A percentile compares a stretch with the other conserved stretches of the same genome.
These are phyloP conservation scores for Diaporthe destruens DNA, from an alignment of 2,329 filamentous ascomycete species.

Conservation along the genomic window DNA sequence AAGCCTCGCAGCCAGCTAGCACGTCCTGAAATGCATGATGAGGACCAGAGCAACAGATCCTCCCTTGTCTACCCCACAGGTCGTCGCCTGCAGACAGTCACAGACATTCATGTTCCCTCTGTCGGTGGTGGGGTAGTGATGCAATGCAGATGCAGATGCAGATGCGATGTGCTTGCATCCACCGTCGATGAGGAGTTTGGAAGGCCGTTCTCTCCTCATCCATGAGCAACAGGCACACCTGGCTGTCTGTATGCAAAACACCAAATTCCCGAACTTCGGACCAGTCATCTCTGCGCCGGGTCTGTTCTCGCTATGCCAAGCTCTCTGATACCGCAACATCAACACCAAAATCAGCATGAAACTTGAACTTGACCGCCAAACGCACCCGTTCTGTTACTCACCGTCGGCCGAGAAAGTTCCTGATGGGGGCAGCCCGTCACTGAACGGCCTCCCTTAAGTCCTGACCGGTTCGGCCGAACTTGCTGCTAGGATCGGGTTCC, in stretches of 20 bases:
- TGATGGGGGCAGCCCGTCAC: conserved; percentile 3
- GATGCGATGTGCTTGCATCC: neutral
- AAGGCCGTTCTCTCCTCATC: neutral
- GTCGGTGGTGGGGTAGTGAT: conserved; percentile 11
- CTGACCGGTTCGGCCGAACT: conserved; percentile 20
- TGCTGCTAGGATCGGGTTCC: conserved; percentile 11
- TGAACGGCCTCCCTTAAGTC: no score
- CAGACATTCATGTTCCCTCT: neutral
- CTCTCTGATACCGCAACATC: neutral
- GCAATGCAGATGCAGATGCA: conserved; percentile 22
- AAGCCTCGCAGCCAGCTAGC: conserved; percentile 18
- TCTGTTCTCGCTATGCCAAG: neutral
- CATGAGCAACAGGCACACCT: conserved; percentile 12
- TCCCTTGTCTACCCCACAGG: neutral
- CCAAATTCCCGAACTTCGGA: conserved; percentile 18
- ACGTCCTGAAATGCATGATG: conserved; percentile 1
- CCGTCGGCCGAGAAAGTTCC: neutral
- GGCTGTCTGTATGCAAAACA: conserved; percentile 19
- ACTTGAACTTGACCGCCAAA: no score
- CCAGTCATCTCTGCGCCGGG: neutral
- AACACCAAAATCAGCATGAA: neutral
- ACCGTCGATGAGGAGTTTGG: neutral
- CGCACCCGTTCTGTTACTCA: neutral
- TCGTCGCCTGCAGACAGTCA: conserved; percentile 9
- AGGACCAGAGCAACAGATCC: conserved; percentile 1